These are phyloP conservation scores for Colletotrichum phormii DNA, from an alignment of 2,329 filamentous ascomycete genomes.

Conservation along the genomic window DNA sequence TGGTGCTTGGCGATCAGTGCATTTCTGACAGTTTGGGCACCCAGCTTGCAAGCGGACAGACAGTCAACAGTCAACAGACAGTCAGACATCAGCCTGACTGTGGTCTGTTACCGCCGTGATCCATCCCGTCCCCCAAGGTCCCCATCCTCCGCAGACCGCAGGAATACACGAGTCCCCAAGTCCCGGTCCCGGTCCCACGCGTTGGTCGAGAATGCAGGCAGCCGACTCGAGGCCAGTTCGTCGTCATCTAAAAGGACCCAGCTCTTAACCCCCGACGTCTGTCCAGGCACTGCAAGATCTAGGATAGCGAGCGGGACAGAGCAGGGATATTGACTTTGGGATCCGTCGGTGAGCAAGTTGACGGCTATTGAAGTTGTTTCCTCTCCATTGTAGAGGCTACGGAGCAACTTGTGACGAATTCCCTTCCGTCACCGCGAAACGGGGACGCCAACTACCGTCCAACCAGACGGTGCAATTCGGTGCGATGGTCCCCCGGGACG, in stretches of 20 bases:
- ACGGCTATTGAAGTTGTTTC: not conserved
- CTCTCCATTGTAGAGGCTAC: not conserved
- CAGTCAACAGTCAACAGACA: not conserved
- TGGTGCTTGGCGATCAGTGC: not conserved
- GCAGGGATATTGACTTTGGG: constrained; percentile 12
- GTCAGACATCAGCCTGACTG: not conserved
- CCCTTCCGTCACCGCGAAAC: constrained; percentile 18
- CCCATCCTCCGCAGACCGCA: not conserved
- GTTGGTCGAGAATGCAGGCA: not conserved
- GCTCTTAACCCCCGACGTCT: constrained; percentile 15
- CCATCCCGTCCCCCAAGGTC: not conserved
- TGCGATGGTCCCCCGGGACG: not conserved
- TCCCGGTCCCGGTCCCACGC: not conserved
- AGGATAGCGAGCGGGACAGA: constrained; percentile 19
- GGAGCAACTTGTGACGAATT: constrained; percentile 19
- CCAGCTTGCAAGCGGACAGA: not conserved
- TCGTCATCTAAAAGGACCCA: constrained; percentile 18
- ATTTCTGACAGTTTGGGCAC: not conserved
- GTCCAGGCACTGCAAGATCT: not conserved
- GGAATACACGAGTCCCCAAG: not conserved
- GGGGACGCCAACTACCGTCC: not conserved
- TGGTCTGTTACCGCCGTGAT: not conserved
- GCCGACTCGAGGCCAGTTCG: constrained; percentile 8
- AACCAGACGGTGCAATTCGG: constrained; percentile 1
- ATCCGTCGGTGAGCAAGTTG: not conserved